These are phyloP conservation scores for Nemania bipapillata DNA, from an alignment of 2,329 filamentous ascomycete species.

Conservation along the genomic window DNA sequence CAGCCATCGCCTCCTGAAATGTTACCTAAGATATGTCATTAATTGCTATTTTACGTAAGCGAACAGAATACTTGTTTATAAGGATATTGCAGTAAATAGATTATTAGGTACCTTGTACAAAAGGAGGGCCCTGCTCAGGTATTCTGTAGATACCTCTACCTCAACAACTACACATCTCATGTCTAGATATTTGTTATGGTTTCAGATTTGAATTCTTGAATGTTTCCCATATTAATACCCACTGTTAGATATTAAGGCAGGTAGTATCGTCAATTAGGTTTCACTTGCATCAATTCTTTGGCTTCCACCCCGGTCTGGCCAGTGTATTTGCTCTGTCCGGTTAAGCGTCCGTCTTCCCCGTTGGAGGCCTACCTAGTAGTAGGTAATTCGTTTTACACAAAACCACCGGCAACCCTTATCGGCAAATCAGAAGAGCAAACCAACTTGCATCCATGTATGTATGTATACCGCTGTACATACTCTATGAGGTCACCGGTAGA, in stretches of 20 bases:
- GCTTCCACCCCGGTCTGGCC: background rate
- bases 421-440: background rate
- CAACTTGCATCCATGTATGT: background rate
- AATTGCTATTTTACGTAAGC: conserved; percentile 6
- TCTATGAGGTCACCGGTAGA: conserved; percentile 3
- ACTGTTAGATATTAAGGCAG: background rate
- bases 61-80: background rate
- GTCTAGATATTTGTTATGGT: background rate
- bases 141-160: too few relatives aligned
- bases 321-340: background rate
- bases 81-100: background rate
- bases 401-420: background rate
- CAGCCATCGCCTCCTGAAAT: too few relatives aligned
- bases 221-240: background rate
- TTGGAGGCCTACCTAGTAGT: background rate
- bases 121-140: too few relatives aligned
- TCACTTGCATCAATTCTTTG: background rate
- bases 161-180: background rate
- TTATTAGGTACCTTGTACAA: background rate
- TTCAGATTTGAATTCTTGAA: background rate
- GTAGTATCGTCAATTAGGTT: background rate
- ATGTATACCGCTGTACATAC: background rate
- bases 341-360: background rate
- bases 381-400: background rate
- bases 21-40: too few relatives aligned